Evolutionary conservation across 2,329 filamentous ascomycete species (phyloP).

Genomic region (Fusarium equiseti): DNA sequence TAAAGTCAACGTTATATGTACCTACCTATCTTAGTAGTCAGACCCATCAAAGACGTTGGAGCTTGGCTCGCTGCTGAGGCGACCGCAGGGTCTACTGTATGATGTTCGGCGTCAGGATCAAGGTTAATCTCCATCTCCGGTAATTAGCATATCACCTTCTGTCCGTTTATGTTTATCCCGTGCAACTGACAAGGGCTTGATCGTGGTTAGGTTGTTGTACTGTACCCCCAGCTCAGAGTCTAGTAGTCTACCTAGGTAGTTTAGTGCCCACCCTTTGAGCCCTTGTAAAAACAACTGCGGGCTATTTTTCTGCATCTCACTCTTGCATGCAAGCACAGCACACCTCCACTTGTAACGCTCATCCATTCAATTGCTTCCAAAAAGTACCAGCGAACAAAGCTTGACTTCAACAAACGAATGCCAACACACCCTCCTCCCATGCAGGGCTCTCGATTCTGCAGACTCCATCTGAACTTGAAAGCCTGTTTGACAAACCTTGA

Average conservation of each 20-base stretch:
- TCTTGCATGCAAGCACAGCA: conserved; percentile 29
- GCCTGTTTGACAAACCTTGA: conserved; percentile 18
- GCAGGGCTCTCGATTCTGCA: conserved; percentile 23
- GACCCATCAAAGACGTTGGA: conserved; percentile 20
- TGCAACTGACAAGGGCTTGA: background rate
- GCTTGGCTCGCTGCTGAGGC: background rate
- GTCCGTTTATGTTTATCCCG: background rate
- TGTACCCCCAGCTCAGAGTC: background rate
- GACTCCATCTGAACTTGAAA: conserved; percentile 34
- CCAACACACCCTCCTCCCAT: conserved; percentile 12
- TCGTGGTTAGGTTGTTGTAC: background rate
- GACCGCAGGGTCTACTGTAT: background rate
- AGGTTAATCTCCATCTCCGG: background rate
- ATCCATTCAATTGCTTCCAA: conserved; percentile 1
- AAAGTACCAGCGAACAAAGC: conserved; percentile 17
- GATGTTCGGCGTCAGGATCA: background rate
- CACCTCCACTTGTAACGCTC: conserved; percentile 22
- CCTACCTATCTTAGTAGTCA: background rate
- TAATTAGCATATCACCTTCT: background rate
- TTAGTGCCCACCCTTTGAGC: conserved; percentile 3
- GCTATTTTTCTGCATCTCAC: conserved; percentile 39
- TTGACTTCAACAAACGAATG: conserved; percentile 17
- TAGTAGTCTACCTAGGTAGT: background rate
- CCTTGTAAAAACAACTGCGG: conserved; percentile 14
- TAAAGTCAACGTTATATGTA: background rate